Percentiles rank a stretch among this genome's conserved stretches.
phyloP scores from a whole-genome alignment of 2,329 filamentous ascomycete species.

The Cladosporium velox region DNA sequence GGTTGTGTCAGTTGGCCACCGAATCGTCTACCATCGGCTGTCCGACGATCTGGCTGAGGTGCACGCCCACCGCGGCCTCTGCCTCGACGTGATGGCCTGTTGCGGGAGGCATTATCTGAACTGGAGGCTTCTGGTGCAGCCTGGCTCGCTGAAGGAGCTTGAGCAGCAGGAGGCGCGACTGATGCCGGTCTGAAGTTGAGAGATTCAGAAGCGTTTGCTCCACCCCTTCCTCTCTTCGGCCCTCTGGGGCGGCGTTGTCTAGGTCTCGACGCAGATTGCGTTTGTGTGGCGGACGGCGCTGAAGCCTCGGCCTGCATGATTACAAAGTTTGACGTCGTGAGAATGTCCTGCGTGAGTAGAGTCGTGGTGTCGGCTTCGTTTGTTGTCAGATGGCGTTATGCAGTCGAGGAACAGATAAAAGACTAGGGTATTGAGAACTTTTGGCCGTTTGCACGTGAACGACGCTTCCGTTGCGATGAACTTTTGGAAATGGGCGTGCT shows the following conservation, averaged over 20 bases:
- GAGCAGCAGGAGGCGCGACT: slow-evolving; percentile 31
- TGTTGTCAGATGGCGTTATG: background rate
- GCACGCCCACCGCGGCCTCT: slow-evolving; percentile 31
- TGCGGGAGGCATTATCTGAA: slow-evolving; percentile 11
- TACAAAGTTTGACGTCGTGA: background rate
- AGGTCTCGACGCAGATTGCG: slow-evolving; percentile 8
- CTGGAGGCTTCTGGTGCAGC: slow-evolving; percentile 20
- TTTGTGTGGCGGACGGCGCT: slow-evolving; percentile 8
- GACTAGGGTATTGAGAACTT: slow-evolving; percentile 1
- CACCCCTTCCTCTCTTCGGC: slow-evolving; percentile 31
- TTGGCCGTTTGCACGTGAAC: background rate
- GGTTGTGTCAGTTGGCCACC: slow-evolving; percentile 50
- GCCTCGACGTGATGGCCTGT: slow-evolving; percentile 20
- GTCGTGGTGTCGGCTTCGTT: background rate
- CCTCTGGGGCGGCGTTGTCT: slow-evolving; percentile 25
- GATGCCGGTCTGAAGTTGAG: slow-evolving; percentile 38
- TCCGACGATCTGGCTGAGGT: slow-evolving; percentile 27
- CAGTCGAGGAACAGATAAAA: background rate
- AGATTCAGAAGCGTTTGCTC: slow-evolving; percentile 29
- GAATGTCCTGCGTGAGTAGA: background rate
- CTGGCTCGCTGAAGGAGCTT: slow-evolving; percentile 18
- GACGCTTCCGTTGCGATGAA: background rate
- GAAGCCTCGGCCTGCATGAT: slow-evolving; percentile 20
- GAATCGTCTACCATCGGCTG: slow-evolving; percentile 49
- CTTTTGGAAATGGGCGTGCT: background rate